Conservation (phyloP, 176 grass and related monocot species). For the Hordeum marinum region DNA sequence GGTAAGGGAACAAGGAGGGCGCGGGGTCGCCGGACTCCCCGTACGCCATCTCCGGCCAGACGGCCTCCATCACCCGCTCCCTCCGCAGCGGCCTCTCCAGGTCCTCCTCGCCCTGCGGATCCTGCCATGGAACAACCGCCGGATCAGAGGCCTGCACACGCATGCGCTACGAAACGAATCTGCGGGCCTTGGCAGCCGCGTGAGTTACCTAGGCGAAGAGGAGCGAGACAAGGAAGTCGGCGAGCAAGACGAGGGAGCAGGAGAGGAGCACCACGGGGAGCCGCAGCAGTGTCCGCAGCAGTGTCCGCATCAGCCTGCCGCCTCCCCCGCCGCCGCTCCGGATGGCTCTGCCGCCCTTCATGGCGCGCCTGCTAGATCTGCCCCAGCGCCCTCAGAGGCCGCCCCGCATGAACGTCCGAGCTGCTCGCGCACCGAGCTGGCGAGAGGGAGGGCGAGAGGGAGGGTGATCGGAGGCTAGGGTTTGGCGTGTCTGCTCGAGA, state of each 20-base stretch:
- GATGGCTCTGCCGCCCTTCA: constrained; percentile 37
- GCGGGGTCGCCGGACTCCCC: constrained; percentile 58
- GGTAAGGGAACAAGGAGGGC: constrained; percentile 52
- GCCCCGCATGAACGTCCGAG: too few relatives aligned
- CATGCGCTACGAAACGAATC: background rate
- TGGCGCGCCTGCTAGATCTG: background rate
- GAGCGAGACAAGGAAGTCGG: constrained; percentile 72
- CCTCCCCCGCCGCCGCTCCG: constrained; percentile 8
- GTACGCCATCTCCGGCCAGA: constrained; percentile 55
- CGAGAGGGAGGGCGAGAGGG: too few relatives aligned
- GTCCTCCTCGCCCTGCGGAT: constrained; percentile 33
- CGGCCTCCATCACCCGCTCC: constrained; percentile 44
- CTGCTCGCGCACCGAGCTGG: too few relatives aligned
- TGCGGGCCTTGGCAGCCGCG: background rate
- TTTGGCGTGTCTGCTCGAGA: too few relatives aligned
- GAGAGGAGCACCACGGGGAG: constrained; percentile 68
- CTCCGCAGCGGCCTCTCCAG: constrained; percentile 31
- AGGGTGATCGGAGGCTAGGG: too few relatives aligned
- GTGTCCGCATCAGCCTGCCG: constrained; percentile 41
- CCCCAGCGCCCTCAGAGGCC: too few relatives aligned
- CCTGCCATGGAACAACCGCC: constrained; percentile 20
- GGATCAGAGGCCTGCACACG: constrained; percentile 6
- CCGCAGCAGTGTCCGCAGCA: constrained; percentile 57
- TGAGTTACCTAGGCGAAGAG: constrained; percentile 56
- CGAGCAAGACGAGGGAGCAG: constrained; percentile 86